phyloP scores from a whole-genome alignment of 257 asterid genomes.

The Solanum etuberosum region DNA sequence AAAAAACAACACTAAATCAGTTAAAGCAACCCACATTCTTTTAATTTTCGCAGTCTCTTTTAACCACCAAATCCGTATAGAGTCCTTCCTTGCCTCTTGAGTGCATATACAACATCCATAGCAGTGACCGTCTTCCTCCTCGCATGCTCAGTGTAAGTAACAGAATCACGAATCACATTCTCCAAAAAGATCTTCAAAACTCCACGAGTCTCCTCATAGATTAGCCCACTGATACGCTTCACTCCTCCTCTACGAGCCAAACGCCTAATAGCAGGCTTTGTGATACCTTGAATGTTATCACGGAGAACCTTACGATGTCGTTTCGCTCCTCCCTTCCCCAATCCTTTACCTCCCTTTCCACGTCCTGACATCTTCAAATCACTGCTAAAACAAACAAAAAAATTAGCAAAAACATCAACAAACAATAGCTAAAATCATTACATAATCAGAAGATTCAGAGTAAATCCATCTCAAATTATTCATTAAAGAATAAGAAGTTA shows the following conservation, averaged over 20 bases:
- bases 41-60: not conserved
- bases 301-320: slow-evolving; percentile 25
- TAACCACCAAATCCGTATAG: slow-evolving; percentile 22
- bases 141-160: slow-evolving; percentile 25
- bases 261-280: slow-evolving; percentile 21
- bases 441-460: not conserved
- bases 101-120: slow-evolving; percentile 26
- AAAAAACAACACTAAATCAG: not conserved
- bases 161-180: slow-evolving; percentile 24
- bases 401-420: not conserved
- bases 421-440: not conserved
- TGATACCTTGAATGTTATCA: slow-evolving; percentile 24
- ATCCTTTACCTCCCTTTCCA: slow-evolving; percentile 28
- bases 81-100: slow-evolving; percentile 26
- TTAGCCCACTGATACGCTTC: slow-evolving; percentile 20
- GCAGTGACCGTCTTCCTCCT: slow-evolving; percentile 28
- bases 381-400: not conserved
- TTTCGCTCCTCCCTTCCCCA: slow-evolving; percentile 28
- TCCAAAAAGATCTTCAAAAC: slow-evolving; percentile 23
- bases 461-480: not conserved
- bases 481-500: too few species aligned
- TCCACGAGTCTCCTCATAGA: slow-evolving; percentile 25
- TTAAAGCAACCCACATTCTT: not conserved
- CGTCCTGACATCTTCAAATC: slow-evolving; percentile 16
- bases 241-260: slow-evolving; percentile 30